These are phyloP conservation scores for Camillea tinctor DNA, from an alignment of 2,329 filamentous ascomycete species.

Conservation along the genomic window DNA sequence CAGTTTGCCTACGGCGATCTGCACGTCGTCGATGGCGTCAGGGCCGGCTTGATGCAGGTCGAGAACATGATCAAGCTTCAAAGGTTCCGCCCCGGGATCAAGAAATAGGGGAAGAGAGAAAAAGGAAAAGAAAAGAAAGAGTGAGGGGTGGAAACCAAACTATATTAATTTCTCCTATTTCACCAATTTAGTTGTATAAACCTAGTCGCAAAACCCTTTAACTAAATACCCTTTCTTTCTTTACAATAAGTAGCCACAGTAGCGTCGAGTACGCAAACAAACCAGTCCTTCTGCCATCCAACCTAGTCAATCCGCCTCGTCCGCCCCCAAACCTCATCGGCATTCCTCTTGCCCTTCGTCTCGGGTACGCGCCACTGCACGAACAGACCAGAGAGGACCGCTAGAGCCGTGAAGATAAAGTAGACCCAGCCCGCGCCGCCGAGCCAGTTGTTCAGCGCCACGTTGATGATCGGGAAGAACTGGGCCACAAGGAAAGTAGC, in stretches of 20 bases:
- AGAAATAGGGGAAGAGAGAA: no score
- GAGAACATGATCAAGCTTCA: constrained; percentile 52
- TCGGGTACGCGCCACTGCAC: constrained; percentile 77
- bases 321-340: constrained; percentile 89
- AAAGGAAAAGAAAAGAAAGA: no score
- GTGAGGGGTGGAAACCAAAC: no score
- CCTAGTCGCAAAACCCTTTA: no score
- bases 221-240: no score
- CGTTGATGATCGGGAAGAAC: constrained; percentile 88
- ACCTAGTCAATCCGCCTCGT: constrained; percentile 50
- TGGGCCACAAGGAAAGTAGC: constrained; percentile 91
- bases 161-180: no score
- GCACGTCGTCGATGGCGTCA: constrained; percentile 77
- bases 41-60: constrained; percentile 64
- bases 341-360: constrained; percentile 79
- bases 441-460: constrained; percentile 60
- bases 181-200: no score
- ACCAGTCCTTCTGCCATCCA: no score
- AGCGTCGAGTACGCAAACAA: no score
- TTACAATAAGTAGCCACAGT: no score
- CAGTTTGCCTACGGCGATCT: constrained; percentile 53
- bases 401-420: constrained; percentile 82
- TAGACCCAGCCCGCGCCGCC: constrained; percentile 81
- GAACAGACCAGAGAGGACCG: constrained; percentile 67
- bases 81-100: constrained; percentile 30